Conservation (phyloP, 176 grass and related monocot species). For the Phragmites australis region DNA sequence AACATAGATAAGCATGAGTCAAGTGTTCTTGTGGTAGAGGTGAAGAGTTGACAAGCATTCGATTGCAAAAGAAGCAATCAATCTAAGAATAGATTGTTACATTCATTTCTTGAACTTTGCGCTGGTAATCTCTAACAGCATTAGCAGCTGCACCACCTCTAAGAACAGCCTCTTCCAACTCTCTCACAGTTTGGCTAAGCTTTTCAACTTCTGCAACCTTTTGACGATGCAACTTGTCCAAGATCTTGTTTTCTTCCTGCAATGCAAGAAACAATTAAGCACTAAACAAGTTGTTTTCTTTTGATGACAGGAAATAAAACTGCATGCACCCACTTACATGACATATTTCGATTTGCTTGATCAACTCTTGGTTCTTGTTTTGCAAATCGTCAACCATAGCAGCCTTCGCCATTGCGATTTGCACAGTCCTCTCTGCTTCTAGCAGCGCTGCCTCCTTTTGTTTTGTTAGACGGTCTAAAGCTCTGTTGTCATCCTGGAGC, state of each 20-base stretch:
- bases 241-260: conserved; percentile 98
- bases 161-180: conserved; percentile 89
- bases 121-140: conserved; percentile 95
- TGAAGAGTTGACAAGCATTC: not conserved
- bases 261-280: conserved; percentile 35
- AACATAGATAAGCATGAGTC: conserved; percentile 34
- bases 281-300: conserved; percentile 18
- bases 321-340: conserved; percentile 59
- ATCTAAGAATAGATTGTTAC: conserved; percentile 47
- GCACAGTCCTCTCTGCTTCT: conserved; percentile 86
- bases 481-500: conserved; percentile 93
- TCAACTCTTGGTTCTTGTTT: conserved; percentile 99
- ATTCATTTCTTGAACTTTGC: conserved; percentile 98
- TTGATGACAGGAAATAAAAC: conserved; percentile 23
- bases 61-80: conserved; percentile 14
- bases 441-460: conserved; percentile 91
- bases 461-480: conserved; percentile 94
- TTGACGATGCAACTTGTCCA: conserved; percentile 96
- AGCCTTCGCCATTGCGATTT: conserved; percentile 95
- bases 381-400: conserved; percentile 97
- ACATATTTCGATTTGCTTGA: conserved; percentile 98
- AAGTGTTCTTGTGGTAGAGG: not conserved
- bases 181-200: conserved; percentile 89
- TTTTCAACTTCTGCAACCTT: conserved; percentile 98
- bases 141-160: conserved; percentile 86